Evolutionary conservation across 768 basidiomycete species (phyloP), one percentile per base, ranked within the genome.

Genomic region (Exidia glandulosa): DNA sequence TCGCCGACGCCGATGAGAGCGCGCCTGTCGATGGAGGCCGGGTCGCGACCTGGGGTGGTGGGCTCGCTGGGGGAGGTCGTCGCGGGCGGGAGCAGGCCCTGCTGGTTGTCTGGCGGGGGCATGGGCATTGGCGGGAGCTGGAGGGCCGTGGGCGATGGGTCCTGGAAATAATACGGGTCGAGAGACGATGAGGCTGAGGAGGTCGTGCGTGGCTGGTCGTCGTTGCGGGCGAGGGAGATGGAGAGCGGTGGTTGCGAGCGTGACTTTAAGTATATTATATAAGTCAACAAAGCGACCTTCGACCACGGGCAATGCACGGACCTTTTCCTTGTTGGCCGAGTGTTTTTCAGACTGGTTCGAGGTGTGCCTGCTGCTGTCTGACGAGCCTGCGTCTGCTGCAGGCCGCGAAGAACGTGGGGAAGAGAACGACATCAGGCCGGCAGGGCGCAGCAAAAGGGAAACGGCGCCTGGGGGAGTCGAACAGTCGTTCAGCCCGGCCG

Each of bases 1-100:
- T 99, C 96, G 36, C 96, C 96, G 4, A 98, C 89, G 29, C 96
- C 96, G 58, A 98, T 84, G 41, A 98, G 83, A 36, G 85, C 88
- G 19, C 84, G 80, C 60, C 96, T 80, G 75, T 98, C 94, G 62
- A 93, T 92, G 64, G 75, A 70, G 25, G 88, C 83, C 25, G 88
- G 87, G 73, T 92, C 86, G 61, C 82, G 80, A 33, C 80, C 85
- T 9, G 90, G 90, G 0, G 90, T 89, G 36, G 82, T 73, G 19
- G 86, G 84, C 63, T 85, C 82, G 56, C 70, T 70, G 41, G 72
- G 63, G 32, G 70, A 25, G 27, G 16, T 29, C 25, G 14, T 29
- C n/a, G n/a, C n/a, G 50, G 50, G 50, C 25, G 9, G 36, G 50
- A 54, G 16, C 19, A 45, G 41, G 41, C 41, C 41, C 41, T 10